Conservation (phyloP, 768 basidiomycete genomes). For the Naganishia randhawae region DNA sequence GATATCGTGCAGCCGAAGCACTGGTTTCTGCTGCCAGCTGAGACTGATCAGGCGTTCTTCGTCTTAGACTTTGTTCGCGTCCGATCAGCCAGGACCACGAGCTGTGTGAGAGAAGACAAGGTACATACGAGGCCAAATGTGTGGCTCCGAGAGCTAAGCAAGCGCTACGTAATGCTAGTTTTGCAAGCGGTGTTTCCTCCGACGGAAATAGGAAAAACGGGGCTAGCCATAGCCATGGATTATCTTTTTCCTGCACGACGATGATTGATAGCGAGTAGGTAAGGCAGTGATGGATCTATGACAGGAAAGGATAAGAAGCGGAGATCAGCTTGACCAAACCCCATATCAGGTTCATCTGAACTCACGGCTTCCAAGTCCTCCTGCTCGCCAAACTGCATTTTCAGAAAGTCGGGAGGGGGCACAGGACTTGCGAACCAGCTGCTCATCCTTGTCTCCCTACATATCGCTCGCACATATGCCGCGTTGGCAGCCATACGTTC, state of each 20-base stretch:
- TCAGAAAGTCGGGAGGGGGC: neutral
- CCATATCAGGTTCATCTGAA: neutral
- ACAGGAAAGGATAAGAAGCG: too few relatives aligned
- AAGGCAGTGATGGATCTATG: neutral
- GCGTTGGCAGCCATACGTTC: neutral
- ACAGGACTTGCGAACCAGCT: constrained; percentile 10
- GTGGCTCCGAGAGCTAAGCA: neutral
- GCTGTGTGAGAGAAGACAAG: neutral
- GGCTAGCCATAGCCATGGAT: constrained; percentile 1
- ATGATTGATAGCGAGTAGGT: constrained; percentile 6
- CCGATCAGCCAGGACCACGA: neutral
- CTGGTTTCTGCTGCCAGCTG: neutral
- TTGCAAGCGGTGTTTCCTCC: neutral
- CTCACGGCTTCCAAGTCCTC: neutral
- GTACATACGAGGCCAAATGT: neutral
- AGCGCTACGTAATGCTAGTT: neutral
- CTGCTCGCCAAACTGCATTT: neutral
- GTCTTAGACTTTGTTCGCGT: neutral
- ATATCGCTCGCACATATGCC: neutral
- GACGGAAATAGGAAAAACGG: neutral
- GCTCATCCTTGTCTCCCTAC: neutral
- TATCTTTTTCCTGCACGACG: constrained; percentile 3
- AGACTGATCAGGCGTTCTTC: neutral
- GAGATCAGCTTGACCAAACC: too few relatives aligned
- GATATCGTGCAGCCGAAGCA: neutral